These are phyloP conservation scores for Endotrypanum monterogeii DNA, from an alignment of 208 protist genomes.

Conservation along the genomic window DNA sequence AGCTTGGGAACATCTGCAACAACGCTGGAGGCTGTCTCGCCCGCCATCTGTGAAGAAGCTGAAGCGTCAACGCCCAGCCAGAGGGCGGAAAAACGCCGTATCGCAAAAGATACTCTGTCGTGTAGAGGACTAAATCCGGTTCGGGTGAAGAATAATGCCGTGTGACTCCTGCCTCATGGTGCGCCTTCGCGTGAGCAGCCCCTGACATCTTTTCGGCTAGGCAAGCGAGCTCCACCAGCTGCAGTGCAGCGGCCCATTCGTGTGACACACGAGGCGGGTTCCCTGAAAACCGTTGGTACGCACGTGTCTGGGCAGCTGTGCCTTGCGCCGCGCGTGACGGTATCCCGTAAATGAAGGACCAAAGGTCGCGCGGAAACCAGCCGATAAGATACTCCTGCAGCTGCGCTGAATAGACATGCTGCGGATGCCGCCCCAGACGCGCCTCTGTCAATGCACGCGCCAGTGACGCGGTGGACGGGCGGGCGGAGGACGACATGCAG, in stretches of 20 bases:
- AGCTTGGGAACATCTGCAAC: conserved; percentile 9
- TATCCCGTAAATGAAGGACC: conserved; percentile 9
- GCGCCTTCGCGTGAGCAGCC: background rate
- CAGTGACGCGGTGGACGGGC: conserved; percentile 16
- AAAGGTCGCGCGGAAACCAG: conserved; percentile 22
- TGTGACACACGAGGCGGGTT: conserved; percentile 21
- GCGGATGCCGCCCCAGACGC: conserved; percentile 1
- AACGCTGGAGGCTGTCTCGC: background rate
- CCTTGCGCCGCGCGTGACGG: background rate
- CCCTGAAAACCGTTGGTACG: conserved; percentile 11
- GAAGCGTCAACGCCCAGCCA: conserved; percentile 21
- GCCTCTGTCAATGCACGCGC: conserved; percentile 13
- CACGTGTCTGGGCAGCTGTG: background rate
- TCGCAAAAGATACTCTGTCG: conserved; percentile 17
- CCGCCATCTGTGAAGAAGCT: conserved; percentile 20
- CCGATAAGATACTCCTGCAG: conserved; percentile 12
- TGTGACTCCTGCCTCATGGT: background rate
- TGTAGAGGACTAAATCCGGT: background rate
- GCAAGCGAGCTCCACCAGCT: conserved; percentile 21
- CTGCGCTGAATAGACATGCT: background rate
- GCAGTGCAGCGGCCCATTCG: conserved; percentile 22
- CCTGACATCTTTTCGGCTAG: background rate
- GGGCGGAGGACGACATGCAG: conserved; percentile 21
- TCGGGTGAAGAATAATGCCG: background rate
- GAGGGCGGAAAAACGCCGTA: conserved; percentile 24